Evolutionary conservation across 2,329 filamentous ascomycete species (phyloP), one percentile per base, ranked within the genome.

Genomic region (Botrytis fabae): DNA sequence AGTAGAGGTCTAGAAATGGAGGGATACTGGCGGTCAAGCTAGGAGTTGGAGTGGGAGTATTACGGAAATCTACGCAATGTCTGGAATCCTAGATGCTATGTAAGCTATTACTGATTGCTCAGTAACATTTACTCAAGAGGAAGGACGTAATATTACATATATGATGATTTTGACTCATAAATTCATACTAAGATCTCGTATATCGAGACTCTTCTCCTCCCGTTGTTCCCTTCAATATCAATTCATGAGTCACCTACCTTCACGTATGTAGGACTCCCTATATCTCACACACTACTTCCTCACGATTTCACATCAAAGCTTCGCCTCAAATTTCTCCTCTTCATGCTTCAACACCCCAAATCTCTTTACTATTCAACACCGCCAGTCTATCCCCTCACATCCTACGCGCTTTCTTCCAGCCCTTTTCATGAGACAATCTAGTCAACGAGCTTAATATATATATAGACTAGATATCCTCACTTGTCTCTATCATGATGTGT

Each of bases 1-100:
- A 42, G 35, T 18, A 7, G 8, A 62, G 60, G 7, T 62, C 25
- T 62, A 42, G 60, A 20, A 42, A 1, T 1, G 4, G 7, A n/a
- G 60, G 3, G n/a, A 42, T n/a, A n/a, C 16, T 42, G 28, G 12
- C 16, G 40, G 60, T n/a, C 7, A n/a, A 20, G 14, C 1, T 28
- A 3, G 48, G 42, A 44, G 12, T 44, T 14, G 12, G 40, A 42
- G 3, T 14, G 14, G 2, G 12, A 54, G 48, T 54, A 0, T n/a
- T 16, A 14, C 25, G 0, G 12, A 20, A 51, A 5, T 51, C 48
- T 14, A n/a, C 48, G 25, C 48, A 5, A n/a, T n/a, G 0, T 51
- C 12, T 7, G 12, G 0, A 51, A 3, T n/a, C 0, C 25, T 2
- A n/a, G 25, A 1, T 54, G 12, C 4, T n/a, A n/a, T n/a, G 12